A percentile compares a stretch with the other conserved stretches of the same genome.
phyloP scores from a whole-genome alignment of 768 basidiomycete species.

The Psilocybe cyanescens region DNA sequence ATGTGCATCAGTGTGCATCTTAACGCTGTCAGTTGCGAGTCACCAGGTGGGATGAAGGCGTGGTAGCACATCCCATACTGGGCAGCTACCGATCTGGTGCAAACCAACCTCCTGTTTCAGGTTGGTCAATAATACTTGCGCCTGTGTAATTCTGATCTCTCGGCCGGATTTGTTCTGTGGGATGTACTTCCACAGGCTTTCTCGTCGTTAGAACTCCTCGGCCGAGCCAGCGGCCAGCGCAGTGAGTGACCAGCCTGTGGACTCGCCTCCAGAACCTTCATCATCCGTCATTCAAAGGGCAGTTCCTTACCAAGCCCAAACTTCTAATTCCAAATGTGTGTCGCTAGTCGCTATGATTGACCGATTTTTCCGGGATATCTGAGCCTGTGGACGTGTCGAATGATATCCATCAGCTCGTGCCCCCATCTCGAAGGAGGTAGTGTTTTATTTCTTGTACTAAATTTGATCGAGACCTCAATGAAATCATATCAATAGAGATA shows the following conservation, averaged over 20 bases:
- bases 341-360: neutral
- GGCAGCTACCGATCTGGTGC: constrained; percentile 16
- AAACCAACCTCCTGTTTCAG: constrained; percentile 23
- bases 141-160: constrained; percentile 3
- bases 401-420: neutral
- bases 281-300: neutral
- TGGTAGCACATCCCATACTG: constrained; percentile 16
- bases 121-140: constrained; percentile 23
- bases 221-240: neutral
- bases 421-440: constrained; percentile 1
- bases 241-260: neutral
- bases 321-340: neutral
- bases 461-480: neutral
- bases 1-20: constrained; percentile 2
- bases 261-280: neutral
- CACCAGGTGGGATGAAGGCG: constrained; percentile 7
- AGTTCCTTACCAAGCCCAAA: neutral
- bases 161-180: constrained; percentile 8
- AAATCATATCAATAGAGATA: neutral
- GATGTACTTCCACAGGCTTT: neutral
- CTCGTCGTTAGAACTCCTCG: neutral
- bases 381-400: neutral
- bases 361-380: neutral
- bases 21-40: constrained; percentile 6
- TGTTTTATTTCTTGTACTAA: neutral